Evolutionary conservation across 148 eudicot genomes (phyloP).

Genomic region (Cornus kousa): DNA sequence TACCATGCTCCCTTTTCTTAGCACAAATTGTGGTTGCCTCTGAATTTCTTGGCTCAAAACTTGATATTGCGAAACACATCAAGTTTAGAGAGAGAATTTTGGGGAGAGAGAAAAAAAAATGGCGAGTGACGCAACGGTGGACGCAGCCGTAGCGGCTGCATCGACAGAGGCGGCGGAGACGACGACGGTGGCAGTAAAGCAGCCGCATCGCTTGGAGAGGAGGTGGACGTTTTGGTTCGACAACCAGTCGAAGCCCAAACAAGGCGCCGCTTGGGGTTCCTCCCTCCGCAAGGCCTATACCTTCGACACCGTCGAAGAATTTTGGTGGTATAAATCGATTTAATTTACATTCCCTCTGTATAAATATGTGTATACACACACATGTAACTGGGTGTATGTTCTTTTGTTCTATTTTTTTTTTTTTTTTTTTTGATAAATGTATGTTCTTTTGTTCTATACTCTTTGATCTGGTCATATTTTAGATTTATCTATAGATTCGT

Average conservation of each 20-base stretch:
- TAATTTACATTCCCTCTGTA: not conserved
- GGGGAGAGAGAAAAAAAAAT: conserved; percentile 7
- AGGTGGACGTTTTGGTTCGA: conserved; percentile 96
- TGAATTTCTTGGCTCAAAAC: too few species aligned
- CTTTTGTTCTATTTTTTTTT: not conserved
- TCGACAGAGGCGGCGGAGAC: conserved; percentile 13
- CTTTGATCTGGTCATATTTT: conserved; percentile 1
- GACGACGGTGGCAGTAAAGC: conserved; percentile 32
- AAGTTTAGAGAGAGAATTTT: too few species aligned
- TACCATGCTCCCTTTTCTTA: too few species aligned
- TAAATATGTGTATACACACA: not conserved
- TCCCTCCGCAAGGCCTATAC: conserved; percentile 69
- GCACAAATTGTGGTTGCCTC: too few species aligned
- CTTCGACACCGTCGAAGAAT: conserved; percentile 88
- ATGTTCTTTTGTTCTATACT: not conserved
- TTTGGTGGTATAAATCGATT: conserved; percentile 68
- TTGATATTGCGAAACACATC: too few species aligned
- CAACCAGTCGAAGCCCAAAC: conserved; percentile 78
- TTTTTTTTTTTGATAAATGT: too few species aligned
- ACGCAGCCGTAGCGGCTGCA: conserved; percentile 17
- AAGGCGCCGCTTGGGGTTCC: conserved; percentile 90
- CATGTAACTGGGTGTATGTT: not conserved
- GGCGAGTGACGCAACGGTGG: conserved; percentile 22
- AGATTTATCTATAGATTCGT: not conserved
- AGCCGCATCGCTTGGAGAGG: conserved; percentile 68